Evolutionary conservation across 805 yeast genomes (phyloP).

Genomic region (Candida lessepsii): DNA sequence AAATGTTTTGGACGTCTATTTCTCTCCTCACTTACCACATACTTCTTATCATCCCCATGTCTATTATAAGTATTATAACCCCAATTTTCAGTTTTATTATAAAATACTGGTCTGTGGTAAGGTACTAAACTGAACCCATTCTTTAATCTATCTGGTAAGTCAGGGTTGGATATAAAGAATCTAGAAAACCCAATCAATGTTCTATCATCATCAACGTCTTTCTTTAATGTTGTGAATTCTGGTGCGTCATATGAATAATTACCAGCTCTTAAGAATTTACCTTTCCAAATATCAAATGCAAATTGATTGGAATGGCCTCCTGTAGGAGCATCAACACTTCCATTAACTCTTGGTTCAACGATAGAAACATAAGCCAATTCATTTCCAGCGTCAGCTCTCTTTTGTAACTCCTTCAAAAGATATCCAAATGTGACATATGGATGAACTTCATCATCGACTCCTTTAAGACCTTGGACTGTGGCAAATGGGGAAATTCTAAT

Average conservation of each 20-base stretch:
- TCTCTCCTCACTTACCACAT: too few relatives aligned
- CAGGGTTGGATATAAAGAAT: constrained; percentile 45
- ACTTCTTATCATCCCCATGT: constrained; percentile 6
- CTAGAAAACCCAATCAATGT: constrained; percentile 44
- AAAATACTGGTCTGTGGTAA: constrained; percentile 42
- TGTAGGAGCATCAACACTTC: constrained; percentile 14
- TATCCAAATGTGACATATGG: constrained; percentile 24
- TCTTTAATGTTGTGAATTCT: constrained; percentile 14
- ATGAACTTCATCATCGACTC: constrained; percentile 26
- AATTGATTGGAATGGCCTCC: constrained; percentile 19
- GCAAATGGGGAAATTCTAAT: constrained; percentile 38
- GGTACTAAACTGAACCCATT: constrained; percentile 33
- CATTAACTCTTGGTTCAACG: constrained; percentile 34
- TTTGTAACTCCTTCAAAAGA: constrained; percentile 28
- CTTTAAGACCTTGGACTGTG: constrained; percentile 28
- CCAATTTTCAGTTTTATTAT: constrained; percentile 23
- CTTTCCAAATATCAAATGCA: constrained; percentile 29
- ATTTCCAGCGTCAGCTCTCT: constrained; percentile 22
- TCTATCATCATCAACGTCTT: constrained; percentile 23
- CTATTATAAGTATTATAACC: constrained; percentile 25
- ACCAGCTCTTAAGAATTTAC: constrained; percentile 17
- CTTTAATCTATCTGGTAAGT: constrained; percentile 34
- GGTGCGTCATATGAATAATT: constrained; percentile 24
- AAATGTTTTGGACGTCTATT: too few relatives aligned
- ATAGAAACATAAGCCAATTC: constrained; percentile 35